Conservation (phyloP, 2,329 filamentous ascomycete species). For the Fusarium sp. region DNA sequence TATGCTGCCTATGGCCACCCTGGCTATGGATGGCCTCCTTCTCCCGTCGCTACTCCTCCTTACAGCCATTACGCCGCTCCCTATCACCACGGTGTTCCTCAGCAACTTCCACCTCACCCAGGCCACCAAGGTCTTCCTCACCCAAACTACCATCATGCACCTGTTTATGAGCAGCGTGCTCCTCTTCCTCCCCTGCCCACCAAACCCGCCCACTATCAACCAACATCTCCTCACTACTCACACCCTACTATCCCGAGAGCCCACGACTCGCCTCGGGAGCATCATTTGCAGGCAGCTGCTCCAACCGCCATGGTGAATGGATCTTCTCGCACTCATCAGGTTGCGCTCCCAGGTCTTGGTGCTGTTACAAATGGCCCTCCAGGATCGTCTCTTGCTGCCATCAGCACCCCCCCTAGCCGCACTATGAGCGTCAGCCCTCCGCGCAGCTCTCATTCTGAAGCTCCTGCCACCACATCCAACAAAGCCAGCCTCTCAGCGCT, state of each 20-base stretch:
- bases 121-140: conserved; percentile 43
- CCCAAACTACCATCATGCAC: conserved; percentile 43
- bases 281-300: conserved; percentile 56
- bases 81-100: conserved; percentile 47
- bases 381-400: conserved; percentile 41
- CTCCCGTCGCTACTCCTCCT: conserved; percentile 63
- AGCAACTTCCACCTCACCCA: conserved; percentile 42
- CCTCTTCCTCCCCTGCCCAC: conserved; percentile 50
- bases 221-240: conserved; percentile 43
- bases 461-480: conserved; percentile 38
- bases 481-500: conserved; percentile 61
- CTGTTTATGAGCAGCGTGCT: conserved; percentile 49
- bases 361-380: conserved; percentile 45
- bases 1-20: conserved; percentile 54
- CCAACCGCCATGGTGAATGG: conserved; percentile 52
- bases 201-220: conserved; percentile 48
- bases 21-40: conserved; percentile 65
- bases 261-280: conserved; percentile 55
- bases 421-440: conserved; percentile 60
- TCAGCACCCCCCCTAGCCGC: conserved; percentile 56
- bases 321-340: conserved; percentile 52
- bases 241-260: conserved; percentile 48
- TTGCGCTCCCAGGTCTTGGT: conserved; percentile 56
- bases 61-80: conserved; percentile 58
- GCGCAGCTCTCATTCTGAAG: conserved; percentile 50